These are phyloP conservation scores for Tympanopsis confertula DNA, from an alignment of 2,329 filamentous ascomycete species.

Conservation along the genomic window DNA sequence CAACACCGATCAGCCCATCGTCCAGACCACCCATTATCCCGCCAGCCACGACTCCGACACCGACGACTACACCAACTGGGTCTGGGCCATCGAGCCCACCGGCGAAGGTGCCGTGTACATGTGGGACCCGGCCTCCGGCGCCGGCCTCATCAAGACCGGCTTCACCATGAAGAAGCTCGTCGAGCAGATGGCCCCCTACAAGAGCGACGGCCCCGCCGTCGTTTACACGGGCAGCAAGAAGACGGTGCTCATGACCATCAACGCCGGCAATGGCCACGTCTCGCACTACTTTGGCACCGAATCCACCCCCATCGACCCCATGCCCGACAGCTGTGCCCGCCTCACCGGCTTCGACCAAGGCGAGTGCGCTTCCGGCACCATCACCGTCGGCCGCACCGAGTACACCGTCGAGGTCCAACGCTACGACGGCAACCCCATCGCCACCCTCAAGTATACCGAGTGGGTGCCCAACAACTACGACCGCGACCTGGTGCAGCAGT, in stretches of 20 bases:
- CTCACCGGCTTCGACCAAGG: slow-evolving; percentile 55
- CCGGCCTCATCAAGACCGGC: slow-evolving; percentile 52
- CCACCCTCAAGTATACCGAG: slow-evolving; percentile 83
- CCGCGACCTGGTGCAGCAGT: slow-evolving; percentile 74
- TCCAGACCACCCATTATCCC: slow-evolving; percentile 76
- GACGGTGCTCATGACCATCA: slow-evolving; percentile 77
- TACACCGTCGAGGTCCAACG: slow-evolving; percentile 82
- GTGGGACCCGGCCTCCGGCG: slow-evolving; percentile 55
- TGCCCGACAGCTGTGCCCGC: slow-evolving; percentile 65
- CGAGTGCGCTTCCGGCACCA: slow-evolving; percentile 70
- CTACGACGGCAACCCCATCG: slow-evolving; percentile 63
- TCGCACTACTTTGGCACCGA: slow-evolving; percentile 73
- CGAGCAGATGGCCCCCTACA: slow-evolving; percentile 70
- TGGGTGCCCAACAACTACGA: slow-evolving; percentile 92
- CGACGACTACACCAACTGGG: slow-evolving; percentile 75
- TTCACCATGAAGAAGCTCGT: slow-evolving; percentile 77
- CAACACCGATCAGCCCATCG: slow-evolving; percentile 73
- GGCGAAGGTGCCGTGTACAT: slow-evolving; percentile 79
- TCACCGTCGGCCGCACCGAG: slow-evolving; percentile 76
- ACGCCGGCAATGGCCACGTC: slow-evolving; percentile 73
- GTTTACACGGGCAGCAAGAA: slow-evolving; percentile 88
- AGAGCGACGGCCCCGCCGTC: slow-evolving; percentile 62
- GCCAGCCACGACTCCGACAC: slow-evolving; percentile 52
- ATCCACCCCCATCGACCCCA: slow-evolving; percentile 55
- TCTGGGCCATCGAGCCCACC: slow-evolving; percentile 92